These are phyloP conservation scores for Oehlia diaphana DNA, from an alignment of 192 early-diverging fungal species.

Conservation along the genomic window DNA sequence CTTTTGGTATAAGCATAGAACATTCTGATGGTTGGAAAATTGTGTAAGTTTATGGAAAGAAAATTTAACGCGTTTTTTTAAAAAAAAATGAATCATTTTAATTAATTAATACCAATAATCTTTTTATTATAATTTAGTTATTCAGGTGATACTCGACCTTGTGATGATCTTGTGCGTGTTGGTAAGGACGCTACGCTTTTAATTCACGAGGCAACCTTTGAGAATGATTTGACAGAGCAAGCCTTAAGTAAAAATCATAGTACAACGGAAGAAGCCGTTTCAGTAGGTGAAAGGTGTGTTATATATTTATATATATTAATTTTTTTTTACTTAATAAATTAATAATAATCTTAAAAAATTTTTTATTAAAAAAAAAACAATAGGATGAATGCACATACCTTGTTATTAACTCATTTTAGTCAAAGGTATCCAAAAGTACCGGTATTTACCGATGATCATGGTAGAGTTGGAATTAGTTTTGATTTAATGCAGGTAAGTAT, in stretches of 20 bases:
- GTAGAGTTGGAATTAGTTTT: conserved; percentile 64
- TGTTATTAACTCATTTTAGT: conserved; percentile 94
- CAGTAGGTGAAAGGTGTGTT: conserved; percentile 67
- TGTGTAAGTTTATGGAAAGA: conserved; percentile 49
- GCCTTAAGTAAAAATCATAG: conserved; percentile 82
- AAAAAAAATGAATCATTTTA: too few species aligned
- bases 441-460: conserved; percentile 43
- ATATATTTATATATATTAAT: background rate
- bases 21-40: conserved; percentile 75
- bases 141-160: conserved; percentile 95
- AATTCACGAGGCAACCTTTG: conserved; percentile 92
- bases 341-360: too few species aligned
- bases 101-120: too few species aligned
- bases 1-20: conserved; percentile 75
- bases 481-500: conserved; percentile 72
- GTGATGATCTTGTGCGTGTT: conserved; percentile 64
- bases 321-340: too few species aligned
- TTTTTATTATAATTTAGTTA: conserved; percentile 44
- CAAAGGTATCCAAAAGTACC: conserved; percentile 93
- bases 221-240: conserved; percentile 66
- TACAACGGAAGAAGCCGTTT: conserved; percentile 84
- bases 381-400: conserved; percentile 82
- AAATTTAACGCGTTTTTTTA: too few species aligned
- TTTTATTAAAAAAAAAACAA: background rate
- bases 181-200: conserved; percentile 75